Evolutionary conservation across 2,329 filamentous ascomycete genomes (phyloP).

Genomic region (Thelonectria discophora): DNA sequence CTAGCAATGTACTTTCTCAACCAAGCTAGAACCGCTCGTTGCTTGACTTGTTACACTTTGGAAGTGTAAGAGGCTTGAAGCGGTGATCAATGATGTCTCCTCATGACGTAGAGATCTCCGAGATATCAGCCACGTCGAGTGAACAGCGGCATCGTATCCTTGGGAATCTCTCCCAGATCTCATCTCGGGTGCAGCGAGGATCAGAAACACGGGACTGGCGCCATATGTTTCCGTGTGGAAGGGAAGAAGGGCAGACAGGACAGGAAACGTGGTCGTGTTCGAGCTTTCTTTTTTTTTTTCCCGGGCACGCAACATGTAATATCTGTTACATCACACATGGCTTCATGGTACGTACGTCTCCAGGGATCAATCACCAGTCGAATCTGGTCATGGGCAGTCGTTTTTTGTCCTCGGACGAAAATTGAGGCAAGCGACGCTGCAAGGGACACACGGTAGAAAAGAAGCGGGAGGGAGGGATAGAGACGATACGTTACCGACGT

Average conservation of each 20-base stretch:
- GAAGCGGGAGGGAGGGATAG: background rate
- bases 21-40: background rate
- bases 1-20: background rate
- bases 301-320: background rate
- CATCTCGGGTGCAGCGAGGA: too few relatives aligned
- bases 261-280: too few relatives aligned
- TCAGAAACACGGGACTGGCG: too few relatives aligned
- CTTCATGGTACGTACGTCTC: background rate
- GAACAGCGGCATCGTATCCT: too few relatives aligned
- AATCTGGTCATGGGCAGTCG: background rate
- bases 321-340: background rate
- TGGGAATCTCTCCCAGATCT: too few relatives aligned
- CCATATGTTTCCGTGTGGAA: too few relatives aligned
- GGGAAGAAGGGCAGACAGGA: too few relatives aligned
- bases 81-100: background rate
- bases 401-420: background rate
- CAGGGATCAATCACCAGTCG: constrained; percentile 1
- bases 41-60: background rate
- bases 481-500: constrained; percentile 18
- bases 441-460: background rate
- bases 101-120: background rate
- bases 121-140: background rate
- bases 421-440: background rate
- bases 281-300: too few relatives aligned
- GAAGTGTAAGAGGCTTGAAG: too few relatives aligned